Base-by-base conservation (phyloP, 441 rosid genomes). In the Brassica hybrid region DNA sequence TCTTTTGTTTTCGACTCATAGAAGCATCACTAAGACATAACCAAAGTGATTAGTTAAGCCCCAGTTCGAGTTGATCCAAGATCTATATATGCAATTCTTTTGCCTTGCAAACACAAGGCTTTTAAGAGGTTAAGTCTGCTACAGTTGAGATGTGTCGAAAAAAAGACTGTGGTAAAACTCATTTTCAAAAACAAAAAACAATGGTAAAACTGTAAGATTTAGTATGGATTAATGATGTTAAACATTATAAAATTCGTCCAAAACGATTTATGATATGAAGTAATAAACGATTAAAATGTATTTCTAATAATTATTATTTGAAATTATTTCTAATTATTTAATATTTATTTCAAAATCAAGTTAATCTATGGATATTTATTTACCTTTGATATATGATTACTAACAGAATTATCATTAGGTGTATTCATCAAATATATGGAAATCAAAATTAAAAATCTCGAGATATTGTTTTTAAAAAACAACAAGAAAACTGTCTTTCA, bases 1-100 rank as follows among this genome's bases (percentile, higher is more conserved):
- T 62, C 65, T 19, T 62, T 41, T 43, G 62, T 10, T 27, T 27
- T 27, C 6, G 32, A 75, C 64, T 76, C 69, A 32, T 64, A 41
- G 23, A 71, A 76, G 71, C 25, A 71, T 77, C 61, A 65, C 71
- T 76, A 71, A 45, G 50, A 6, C 11, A 60, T 34, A 60, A 30
- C 67, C 67, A 63, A 23, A 63, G 21, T 32, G 67, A 32, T 32
- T 4, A 30, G 43, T 27, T 30, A n/a, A 62, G 12, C 9, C 17
- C 13, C 32, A 21, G 13, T 1, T 62, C 21, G 21, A 30, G n/a
- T 62, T 62, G 30, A 2, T 19, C 11, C 62, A 6, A 56, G 1
- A 18, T 17, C 9, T 52, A 17, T 2, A 16, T 5, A 27, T 27
- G 32, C 32, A 27, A 27, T 27, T 27, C 6, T 27, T 27, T 27